Evolutionary conservation across 208 protist genomes (phyloP).

Genomic region (Trypanosoma cruzi): DNA sequence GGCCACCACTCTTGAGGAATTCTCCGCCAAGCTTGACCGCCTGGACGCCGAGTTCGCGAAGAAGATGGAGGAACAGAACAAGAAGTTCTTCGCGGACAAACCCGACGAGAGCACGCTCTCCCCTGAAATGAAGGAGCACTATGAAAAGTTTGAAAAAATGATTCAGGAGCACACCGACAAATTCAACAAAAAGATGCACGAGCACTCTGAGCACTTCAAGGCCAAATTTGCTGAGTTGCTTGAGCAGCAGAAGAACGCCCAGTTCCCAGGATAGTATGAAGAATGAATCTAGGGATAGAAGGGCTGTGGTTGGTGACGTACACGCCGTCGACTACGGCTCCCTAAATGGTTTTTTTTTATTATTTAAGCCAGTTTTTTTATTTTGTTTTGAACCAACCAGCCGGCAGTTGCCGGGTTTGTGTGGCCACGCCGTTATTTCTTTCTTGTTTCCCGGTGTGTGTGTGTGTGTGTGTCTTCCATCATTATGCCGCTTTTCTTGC

Average conservation of each 20-base stretch:
- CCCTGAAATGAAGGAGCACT: conserved; percentile 93
- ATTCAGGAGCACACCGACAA: conserved; percentile 94
- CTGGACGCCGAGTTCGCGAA: conserved; percentile 90
- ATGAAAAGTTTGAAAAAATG: conserved; percentile 93
- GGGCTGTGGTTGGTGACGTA: conserved; percentile 55
- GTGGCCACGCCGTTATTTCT: no score
- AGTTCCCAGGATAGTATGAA: conserved; percentile 86
- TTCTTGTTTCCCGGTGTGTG: no score
- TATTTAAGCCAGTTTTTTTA: no score
- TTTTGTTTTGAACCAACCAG: no score
- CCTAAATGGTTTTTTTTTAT: no score
- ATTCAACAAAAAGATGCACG: conserved; percentile 94
- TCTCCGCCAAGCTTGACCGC: conserved; percentile 89
- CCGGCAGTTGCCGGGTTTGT: no score
- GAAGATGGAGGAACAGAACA: conserved; percentile 94
- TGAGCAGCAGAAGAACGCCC: conserved; percentile 93
- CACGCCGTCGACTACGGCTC: not conserved
- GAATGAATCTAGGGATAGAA: conserved; percentile 88
- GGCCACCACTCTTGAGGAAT: conserved; percentile 86
- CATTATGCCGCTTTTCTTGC: not conserved
- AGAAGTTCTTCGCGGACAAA: conserved; percentile 93
- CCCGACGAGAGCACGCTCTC: conserved; percentile 89
- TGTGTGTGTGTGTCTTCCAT: no score
- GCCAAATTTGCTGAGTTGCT: conserved; percentile 89
- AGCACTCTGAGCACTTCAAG: conserved; percentile 93